Percentiles rank a stretch among this genome's conserved stretches.
These are phyloP conservation scores for Penicillium sp. DNA, from an alignment of 2,329 filamentous ascomycete genomes.

Conservation along the genomic window DNA sequence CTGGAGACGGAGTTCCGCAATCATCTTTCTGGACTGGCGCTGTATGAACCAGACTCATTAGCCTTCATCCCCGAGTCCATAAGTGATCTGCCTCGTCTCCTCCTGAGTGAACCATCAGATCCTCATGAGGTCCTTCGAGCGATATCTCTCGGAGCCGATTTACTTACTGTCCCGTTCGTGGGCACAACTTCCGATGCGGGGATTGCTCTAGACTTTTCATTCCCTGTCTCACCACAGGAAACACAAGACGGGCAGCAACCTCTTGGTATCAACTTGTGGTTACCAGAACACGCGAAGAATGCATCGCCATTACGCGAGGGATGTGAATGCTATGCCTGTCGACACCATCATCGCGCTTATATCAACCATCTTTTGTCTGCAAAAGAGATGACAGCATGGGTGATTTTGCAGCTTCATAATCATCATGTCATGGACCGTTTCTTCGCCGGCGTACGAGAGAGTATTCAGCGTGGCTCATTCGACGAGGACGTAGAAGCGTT, in stretches of 20 bases:
- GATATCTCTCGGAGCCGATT: conserved; percentile 68
- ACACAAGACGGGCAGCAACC: conserved; percentile 32
- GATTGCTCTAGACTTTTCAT: conserved; percentile 72
- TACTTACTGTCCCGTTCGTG: conserved; percentile 72
- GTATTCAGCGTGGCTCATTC: conserved; percentile 54
- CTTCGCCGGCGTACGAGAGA: conserved; percentile 63
- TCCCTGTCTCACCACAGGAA: conserved; percentile 48
- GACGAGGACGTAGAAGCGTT: conserved; percentile 56
- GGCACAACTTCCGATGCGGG: conserved; percentile 72
- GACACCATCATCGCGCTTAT: conserved; percentile 76
- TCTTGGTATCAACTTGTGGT: conserved; percentile 76
- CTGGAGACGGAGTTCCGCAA: conserved; percentile 59
- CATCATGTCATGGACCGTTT: conserved; percentile 66
- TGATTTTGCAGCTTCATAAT: conserved; percentile 87
- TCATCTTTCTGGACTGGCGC: conserved; percentile 61
- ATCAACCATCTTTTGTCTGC: conserved; percentile 80
- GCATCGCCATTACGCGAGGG: conserved; percentile 55
- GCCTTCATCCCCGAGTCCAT: conserved; percentile 60
- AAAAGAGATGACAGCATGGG: conserved; percentile 97
- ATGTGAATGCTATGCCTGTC: conserved; percentile 80
- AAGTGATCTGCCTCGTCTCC: conserved; percentile 62
- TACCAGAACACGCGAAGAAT: conserved; percentile 54
- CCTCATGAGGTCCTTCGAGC: conserved; percentile 75
- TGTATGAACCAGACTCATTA: conserved; percentile 69
- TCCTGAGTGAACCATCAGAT: conserved; percentile 61